phyloP scores from a whole-genome alignment of 2,329 filamentous ascomycete genomes.

The Arachnomyces sp. region DNA sequence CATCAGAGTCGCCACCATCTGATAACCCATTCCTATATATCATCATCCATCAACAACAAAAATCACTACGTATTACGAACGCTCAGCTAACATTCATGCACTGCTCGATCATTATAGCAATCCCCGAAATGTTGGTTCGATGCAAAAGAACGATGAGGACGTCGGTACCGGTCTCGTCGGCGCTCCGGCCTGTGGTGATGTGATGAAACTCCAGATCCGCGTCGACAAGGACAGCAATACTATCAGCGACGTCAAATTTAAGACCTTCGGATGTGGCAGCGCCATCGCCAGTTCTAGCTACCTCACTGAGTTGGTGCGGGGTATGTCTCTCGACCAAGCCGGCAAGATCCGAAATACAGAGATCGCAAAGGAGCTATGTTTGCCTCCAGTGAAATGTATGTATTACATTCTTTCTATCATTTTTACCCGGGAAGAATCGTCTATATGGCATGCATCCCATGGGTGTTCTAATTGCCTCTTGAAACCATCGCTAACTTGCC shows the following conservation, averaged over 20 bases:
- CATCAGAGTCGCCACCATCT: not conserved
- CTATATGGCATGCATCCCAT: slow-evolving; percentile 7
- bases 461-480: not conserved
- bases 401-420: slow-evolving; percentile 17
- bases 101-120: slow-evolving; percentile 76
- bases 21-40: not conserved
- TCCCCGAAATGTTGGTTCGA: slow-evolving; percentile 70
- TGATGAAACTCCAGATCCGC: slow-evolving; percentile 90
- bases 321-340: slow-evolving; percentile 94
- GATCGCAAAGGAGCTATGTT: slow-evolving; percentile 90
- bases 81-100: slow-evolving; percentile 37
- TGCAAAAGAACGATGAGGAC: slow-evolving; percentile 70
- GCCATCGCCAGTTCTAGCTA: slow-evolving; percentile 95
- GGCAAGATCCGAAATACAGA: slow-evolving; percentile 91
- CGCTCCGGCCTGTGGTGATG: slow-evolving; percentile 84
- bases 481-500: not conserved
- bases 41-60: slow-evolving; percentile 4
- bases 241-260: slow-evolving; percentile 94
- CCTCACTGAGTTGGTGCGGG: slow-evolving; percentile 85
- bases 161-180: slow-evolving; percentile 88
- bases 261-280: slow-evolving; percentile 91
- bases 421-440: slow-evolving; percentile 1
- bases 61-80: not conserved
- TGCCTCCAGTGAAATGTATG: slow-evolving; percentile 80
- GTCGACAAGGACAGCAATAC: slow-evolving; percentile 82